Percentiles rank a stretch among this genome's conserved stretches.
Conservation (phyloP, 2,329 filamentous ascomycete genomes). For the Apiospora phragmitis region DNA sequence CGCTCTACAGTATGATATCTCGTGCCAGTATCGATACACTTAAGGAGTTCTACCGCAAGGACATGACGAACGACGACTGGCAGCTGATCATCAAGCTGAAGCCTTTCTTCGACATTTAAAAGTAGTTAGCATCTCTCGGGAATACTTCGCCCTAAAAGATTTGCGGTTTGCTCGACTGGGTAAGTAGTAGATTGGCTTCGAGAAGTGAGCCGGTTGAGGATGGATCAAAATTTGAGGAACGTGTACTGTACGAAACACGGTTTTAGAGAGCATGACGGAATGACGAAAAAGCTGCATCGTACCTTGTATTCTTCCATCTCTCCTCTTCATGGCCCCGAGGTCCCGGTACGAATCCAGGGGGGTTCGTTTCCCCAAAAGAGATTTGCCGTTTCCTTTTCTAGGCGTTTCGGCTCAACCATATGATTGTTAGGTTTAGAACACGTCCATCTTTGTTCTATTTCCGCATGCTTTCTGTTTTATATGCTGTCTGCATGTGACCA, state of each 20-base stretch:
- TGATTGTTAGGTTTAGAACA: not conserved
- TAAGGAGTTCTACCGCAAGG: constrained; percentile 85
- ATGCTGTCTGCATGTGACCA: no score
- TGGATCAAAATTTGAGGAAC: not conserved
- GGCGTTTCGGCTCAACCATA: not conserved
- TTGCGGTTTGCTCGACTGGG: not conserved
- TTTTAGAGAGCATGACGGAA: not conserved
- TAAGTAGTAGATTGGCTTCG: not conserved
- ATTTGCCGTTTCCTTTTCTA: not conserved
- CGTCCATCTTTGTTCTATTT: not conserved
- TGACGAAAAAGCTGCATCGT: constrained; percentile 2
- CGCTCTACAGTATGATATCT: constrained; percentile 84
- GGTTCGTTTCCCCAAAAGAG: not conserved
- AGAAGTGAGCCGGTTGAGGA: not conserved
- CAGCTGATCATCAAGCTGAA: constrained; percentile 92
- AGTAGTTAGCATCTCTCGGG: not conserved
- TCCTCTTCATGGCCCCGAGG: not conserved
- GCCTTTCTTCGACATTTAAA: constrained; percentile 83
- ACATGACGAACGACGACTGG: constrained; percentile 78
- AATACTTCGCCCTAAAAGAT: not conserved
- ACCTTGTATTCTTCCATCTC: not conserved
- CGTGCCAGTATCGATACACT: constrained; percentile 88
- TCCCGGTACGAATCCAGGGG: not conserved
- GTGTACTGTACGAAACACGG: constrained; percentile 2
- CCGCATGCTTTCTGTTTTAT: not conserved